Conservation (phyloP, 148 eudicot species). For the Chenopodium suecicum region DNA sequence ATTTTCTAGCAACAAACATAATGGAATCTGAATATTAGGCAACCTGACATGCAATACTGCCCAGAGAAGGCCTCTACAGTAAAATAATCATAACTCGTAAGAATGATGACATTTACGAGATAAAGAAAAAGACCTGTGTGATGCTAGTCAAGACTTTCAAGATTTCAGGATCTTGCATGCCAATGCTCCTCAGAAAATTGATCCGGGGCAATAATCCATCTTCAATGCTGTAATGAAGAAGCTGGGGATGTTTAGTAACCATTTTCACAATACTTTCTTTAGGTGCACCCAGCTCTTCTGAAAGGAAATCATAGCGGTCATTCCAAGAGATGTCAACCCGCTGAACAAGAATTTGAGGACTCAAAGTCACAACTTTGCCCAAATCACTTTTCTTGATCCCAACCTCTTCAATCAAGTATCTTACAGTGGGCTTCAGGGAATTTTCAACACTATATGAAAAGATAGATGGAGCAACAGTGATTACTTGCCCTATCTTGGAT, state of each 20-base stretch:
- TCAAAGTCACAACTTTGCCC: slow-evolving; percentile 86
- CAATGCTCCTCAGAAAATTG: slow-evolving; percentile 87
- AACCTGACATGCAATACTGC: neutral
- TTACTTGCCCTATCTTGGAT: slow-evolving; percentile 76
- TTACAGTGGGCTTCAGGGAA: slow-evolving; percentile 82
- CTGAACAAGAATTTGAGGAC: slow-evolving; percentile 97
- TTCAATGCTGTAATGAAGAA: slow-evolving; percentile 94
- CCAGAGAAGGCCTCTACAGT: neutral
- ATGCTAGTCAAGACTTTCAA: slow-evolving; percentile 85
- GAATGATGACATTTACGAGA: neutral
- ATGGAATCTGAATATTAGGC: neutral
- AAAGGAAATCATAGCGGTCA: slow-evolving; percentile 69
- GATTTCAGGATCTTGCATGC: slow-evolving; percentile 74
- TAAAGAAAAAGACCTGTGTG: slow-evolving; percentile 59
- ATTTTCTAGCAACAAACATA: neutral
- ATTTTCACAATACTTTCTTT: slow-evolving; percentile 82
- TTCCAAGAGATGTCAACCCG: slow-evolving; percentile 81
- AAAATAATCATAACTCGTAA: neutral
- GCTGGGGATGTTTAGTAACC: slow-evolving; percentile 93
- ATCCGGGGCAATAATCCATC: slow-evolving; percentile 83
- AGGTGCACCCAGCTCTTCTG: slow-evolving; percentile 84
- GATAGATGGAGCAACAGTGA: slow-evolving; percentile 78
- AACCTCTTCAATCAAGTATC: slow-evolving; percentile 87
- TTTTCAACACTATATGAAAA: slow-evolving; percentile 88
- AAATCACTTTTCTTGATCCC: slow-evolving; percentile 75